Evolutionary conservation across 768 basidiomycete genomes (phyloP), one percentile per base, ranked within the genome.

Genomic region (Tylopilus sp.): DNA sequence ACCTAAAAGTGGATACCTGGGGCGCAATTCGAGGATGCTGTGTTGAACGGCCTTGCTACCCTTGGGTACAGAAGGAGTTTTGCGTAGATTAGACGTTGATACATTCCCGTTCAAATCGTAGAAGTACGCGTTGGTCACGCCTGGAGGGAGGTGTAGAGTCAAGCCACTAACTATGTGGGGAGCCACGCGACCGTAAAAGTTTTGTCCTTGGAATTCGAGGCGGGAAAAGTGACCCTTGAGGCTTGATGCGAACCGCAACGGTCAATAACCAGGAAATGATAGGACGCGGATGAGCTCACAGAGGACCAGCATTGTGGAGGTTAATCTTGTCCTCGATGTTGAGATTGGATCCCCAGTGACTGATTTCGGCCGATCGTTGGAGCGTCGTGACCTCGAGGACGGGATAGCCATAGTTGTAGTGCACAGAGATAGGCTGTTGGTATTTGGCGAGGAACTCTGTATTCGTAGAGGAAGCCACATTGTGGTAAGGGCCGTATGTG

Each of bases 161-260:
- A 98, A 63, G 22, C 82, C 80, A n/a, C 81, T 77, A 29, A 98
- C 74, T 50, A 87, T 79, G 56, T 92, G 88, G 19, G 85, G 74
- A 8, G 83, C 65, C n/a, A 79, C 62, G n/a, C 78, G 79, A 48
- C 85, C 81, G 67, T 82, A 85, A 73, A 81, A 92, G 21, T 71
- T 70, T 64, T 92, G 85, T 41, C 83, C 76, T 70, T 96, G 93
- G 69, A 94, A 85, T 36, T 87, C 84, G 44, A 98, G 74, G 45
- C 97, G 92, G 22, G 94, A 92, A 75, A 98, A 99, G 52, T 96
- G 89, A 1, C 96, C 97, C 67, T 96, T 94, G 53, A 99, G 78
- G 42, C 95, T 98, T 19, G 30, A 61, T 21, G 21, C 10, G n/a
- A 38, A 22, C 26, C 47, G 4, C 45, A 40, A 33, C 11, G 16